Conservation (phyloP, 768 basidiomycete genomes). For the Russula earlei region DNA sequence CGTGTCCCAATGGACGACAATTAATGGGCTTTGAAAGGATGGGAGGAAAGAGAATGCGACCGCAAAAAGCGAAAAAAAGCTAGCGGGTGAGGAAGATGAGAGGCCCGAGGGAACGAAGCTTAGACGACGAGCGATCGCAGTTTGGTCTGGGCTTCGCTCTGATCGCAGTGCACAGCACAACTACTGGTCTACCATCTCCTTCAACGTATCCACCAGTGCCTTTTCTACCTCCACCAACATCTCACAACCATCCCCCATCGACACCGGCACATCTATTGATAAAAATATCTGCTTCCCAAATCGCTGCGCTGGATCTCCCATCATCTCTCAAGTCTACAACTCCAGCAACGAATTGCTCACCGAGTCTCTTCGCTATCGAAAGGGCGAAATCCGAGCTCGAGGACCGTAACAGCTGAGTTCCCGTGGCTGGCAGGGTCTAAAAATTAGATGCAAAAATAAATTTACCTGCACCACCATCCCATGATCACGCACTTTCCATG, state of each 20-base stretch:
- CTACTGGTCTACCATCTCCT: constrained; percentile 26
- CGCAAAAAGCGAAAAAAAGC: neutral
- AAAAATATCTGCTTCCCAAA: constrained; percentile 63
- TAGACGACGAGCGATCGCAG: too few species aligned
- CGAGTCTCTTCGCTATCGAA: constrained; percentile 72
- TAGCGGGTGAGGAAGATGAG: neutral
- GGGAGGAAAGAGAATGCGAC: neutral
- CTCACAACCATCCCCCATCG: constrained; percentile 39
- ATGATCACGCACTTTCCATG: constrained; percentile 27
- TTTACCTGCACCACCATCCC: neutral
- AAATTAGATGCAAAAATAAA: neutral
- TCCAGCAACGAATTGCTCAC: constrained; percentile 33
- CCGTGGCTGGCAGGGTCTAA: constrained; percentile 22
- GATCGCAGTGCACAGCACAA: neutral
- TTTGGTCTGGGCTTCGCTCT: too few species aligned
- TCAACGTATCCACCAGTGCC: constrained; percentile 42
- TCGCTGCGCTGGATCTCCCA: constrained; percentile 42
- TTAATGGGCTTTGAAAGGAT: neutral
- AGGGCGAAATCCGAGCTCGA: constrained; percentile 52
- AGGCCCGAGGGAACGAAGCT: neutral
- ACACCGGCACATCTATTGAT: constrained; percentile 49
- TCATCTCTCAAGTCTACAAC: constrained; percentile 17
- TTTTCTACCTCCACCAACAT: constrained; percentile 51
- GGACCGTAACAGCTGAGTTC: constrained; percentile 57
- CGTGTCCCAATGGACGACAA: constrained; percentile 9